Conservation (phyloP, 2,329 filamentous ascomycete genomes). For the Hysterium pulicare region DNA sequence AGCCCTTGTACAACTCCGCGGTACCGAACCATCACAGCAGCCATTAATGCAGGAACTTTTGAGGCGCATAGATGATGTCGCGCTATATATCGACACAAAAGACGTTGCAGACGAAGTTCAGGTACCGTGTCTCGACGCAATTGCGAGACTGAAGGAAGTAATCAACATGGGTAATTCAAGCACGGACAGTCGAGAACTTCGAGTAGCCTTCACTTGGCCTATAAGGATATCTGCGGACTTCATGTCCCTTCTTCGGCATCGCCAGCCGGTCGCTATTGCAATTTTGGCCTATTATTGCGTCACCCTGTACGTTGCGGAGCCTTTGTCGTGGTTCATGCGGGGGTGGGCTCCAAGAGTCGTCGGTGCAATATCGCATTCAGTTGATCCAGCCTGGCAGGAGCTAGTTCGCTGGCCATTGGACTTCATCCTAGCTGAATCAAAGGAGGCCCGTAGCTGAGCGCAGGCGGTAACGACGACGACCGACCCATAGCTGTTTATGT, state of each 20-base stretch:
- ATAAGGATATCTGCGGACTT: conserved; percentile 32
- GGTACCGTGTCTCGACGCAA: conserved; percentile 12
- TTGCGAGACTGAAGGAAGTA: conserved; percentile 17
- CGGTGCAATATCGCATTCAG: conserved; percentile 2
- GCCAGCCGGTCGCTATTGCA: conserved; percentile 33
- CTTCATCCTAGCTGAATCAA: too few relatives aligned
- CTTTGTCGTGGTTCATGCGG: conserved; percentile 39
- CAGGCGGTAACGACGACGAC: too few relatives aligned
- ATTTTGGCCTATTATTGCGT: conserved; percentile 39
- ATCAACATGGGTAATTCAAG: conserved; percentile 20
- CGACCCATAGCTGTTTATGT: too few relatives aligned
- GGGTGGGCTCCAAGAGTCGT: conserved; percentile 23
- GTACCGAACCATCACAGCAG: conserved; percentile 20
- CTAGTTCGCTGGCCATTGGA: conserved; percentile 8
- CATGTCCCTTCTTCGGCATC: conserved; percentile 25
- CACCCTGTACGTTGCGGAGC: conserved; percentile 29
- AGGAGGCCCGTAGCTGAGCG: too few relatives aligned
- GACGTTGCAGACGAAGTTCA: conserved; percentile 16
- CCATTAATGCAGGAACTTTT: conserved; percentile 25
- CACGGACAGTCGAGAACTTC: conserved; percentile 28
- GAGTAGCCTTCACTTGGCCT: conserved; percentile 39
- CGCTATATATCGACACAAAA: conserved; percentile 19
- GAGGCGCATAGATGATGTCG: conserved; percentile 18
- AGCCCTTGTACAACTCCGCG: conserved; percentile 17
- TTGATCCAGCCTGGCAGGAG: conserved; percentile 6